Evolutionary conservation across 768 basidiomycete genomes (phyloP).

Genomic region (Coprinopsis marcescibilis): DNA sequence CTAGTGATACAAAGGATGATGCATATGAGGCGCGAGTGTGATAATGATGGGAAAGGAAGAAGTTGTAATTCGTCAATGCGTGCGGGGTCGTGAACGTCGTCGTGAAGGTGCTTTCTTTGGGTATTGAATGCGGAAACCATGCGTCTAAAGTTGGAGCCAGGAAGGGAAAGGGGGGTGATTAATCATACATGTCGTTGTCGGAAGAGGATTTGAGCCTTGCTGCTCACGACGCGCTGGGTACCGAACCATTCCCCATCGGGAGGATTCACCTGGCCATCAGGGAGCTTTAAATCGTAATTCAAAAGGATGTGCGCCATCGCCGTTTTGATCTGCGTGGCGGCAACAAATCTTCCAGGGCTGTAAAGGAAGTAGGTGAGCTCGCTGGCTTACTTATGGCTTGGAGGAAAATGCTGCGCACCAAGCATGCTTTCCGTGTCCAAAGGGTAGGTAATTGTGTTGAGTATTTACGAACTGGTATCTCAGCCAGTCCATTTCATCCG

Average conservation of each 20-base stretch:
- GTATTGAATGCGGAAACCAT: too few species aligned
- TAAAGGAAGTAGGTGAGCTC: neutral
- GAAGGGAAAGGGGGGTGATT: too few species aligned
- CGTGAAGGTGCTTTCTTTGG: too few species aligned
- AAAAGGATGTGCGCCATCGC: conserved; percentile 39
- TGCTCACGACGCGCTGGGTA: neutral
- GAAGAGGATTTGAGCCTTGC: neutral
- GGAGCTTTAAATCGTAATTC: conserved; percentile 34
- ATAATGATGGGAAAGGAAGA: too few species aligned
- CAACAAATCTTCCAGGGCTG: conserved; percentile 39
- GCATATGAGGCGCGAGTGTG: too few species aligned
- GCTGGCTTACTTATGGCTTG: too few species aligned
- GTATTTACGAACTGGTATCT: conserved; percentile 23
- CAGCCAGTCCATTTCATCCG: conserved; percentile 20
- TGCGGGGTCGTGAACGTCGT: too few species aligned
- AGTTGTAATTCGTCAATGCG: too few species aligned
- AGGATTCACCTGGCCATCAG: neutral
- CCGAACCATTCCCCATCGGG: neutral
- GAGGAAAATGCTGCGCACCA: conserved; percentile 13
- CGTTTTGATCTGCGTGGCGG: conserved; percentile 34
- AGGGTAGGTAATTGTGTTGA: conserved; percentile 22
- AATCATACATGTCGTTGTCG: too few species aligned
- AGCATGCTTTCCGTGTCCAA: conserved; percentile 30
- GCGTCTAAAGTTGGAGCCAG: too few species aligned
- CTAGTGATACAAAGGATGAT: too few species aligned